Percentiles rank a stretch among this genome's conserved stretches.
Evolutionary conservation across 352 stramenopile genomes (phyloP).

Genomic region (Globisporangium takayamanum): DNA sequence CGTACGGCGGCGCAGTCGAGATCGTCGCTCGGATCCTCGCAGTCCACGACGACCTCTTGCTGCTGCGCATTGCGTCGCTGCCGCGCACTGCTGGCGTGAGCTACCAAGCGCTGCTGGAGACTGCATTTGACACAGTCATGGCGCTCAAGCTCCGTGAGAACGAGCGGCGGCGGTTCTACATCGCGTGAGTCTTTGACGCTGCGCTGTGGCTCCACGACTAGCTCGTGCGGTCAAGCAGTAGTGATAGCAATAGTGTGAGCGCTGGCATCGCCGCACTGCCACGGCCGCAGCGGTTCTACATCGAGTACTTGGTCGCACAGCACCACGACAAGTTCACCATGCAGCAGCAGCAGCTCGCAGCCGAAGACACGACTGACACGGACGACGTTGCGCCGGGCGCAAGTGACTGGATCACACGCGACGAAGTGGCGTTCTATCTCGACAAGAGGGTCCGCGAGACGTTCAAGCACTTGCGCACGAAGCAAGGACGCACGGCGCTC

Average conservation of each 20-base stretch:
- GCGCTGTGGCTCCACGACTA: slow-evolving; percentile 30
- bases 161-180: slow-evolving; percentile 54
- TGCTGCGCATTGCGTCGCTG: slow-evolving; percentile 35
- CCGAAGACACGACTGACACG: slow-evolving; percentile 23
- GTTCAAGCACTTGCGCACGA: slow-evolving; percentile 60
- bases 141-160: slow-evolving; percentile 54
- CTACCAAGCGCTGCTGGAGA: slow-evolving; percentile 31
- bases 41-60: slow-evolving; percentile 38
- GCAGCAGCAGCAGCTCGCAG: slow-evolving; percentile 1
- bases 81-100: slow-evolving; percentile 22
- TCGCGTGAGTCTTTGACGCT: slow-evolving; percentile 55
- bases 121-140: slow-evolving; percentile 43
- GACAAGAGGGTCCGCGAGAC: slow-evolving; percentile 50
- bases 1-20: slow-evolving; percentile 36
- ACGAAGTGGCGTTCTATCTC: slow-evolving; percentile 54
- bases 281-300: slow-evolving; percentile 26
- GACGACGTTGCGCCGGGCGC: slow-evolving; percentile 24
- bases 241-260: slow-evolving; percentile 5
- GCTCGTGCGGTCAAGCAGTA: slow-evolving; percentile 5
- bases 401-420: slow-evolving; percentile 40
- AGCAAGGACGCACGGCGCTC: slow-evolving; percentile 53
- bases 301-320: slow-evolving; percentile 40
- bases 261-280: slow-evolving; percentile 8
- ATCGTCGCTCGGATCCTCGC: slow-evolving; percentile 37
- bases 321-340: slow-evolving; percentile 33